Percentiles rank a stretch among this genome's conserved stretches.
Conservation (phyloP, 176 grass and related monocot genomes). For the Guadua angustifolia region DNA sequence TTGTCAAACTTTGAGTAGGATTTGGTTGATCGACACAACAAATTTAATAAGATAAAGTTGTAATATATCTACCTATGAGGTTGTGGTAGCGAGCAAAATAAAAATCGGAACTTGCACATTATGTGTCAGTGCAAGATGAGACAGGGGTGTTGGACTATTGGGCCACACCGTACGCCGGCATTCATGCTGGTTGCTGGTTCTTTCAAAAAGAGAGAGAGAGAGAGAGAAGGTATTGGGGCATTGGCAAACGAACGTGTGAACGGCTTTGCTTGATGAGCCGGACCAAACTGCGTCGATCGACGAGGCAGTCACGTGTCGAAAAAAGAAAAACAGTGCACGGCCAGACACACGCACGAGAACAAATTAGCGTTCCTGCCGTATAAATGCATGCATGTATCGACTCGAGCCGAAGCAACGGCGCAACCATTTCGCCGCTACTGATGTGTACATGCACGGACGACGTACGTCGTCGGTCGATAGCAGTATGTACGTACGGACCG, state of each 20-base stretch:
- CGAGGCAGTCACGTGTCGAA: conserved; percentile 3
- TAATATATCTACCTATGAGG: neutral
- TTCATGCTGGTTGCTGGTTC: no score
- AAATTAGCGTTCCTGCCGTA: neutral
- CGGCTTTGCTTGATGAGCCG: neutral
- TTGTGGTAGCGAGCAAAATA: neutral
- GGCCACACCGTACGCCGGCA: no score
- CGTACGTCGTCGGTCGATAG: no score
- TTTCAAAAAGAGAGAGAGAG: no score
- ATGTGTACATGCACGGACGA: neutral
- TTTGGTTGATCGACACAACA: neutral
- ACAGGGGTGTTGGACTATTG: neutral
- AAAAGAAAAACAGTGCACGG: neutral
- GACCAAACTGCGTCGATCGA: neutral
- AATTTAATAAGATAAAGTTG: neutral
- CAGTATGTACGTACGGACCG: neutral
- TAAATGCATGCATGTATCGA: neutral
- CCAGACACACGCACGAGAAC: neutral
- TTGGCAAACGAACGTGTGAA: neutral
- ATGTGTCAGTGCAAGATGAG: neutral
- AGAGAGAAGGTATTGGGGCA: neutral
- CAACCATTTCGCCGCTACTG: neutral
- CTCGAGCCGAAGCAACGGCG: neutral
- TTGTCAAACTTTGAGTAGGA: neutral
- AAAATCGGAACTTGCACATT: neutral